phyloP scores from a whole-genome alignment of 495 filamentous ascomycete genomes.

The Trichoderma erinaceum region DNA sequence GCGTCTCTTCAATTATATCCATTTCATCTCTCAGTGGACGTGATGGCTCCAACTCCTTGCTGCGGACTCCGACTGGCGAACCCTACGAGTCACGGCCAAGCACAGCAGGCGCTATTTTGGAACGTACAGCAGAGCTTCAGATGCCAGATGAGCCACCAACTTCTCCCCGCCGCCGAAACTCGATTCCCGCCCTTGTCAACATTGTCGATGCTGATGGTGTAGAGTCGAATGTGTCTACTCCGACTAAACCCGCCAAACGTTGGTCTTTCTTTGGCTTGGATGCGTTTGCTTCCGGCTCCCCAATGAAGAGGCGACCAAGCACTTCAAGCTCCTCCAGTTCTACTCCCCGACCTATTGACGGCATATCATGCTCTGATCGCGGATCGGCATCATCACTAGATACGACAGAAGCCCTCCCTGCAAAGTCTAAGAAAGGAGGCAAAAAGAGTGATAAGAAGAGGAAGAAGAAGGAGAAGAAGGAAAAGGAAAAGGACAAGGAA shows the following conservation, averaged over 20 bases:
- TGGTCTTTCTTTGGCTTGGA: conserved; percentile 54
- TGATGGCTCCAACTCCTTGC: conserved; percentile 25
- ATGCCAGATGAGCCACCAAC: conserved; percentile 24
- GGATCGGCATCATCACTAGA: conserved; percentile 11
- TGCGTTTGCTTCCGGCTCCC: conserved; percentile 35
- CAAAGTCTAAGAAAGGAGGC: conserved; percentile 21
- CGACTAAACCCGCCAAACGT: conserved; percentile 41
- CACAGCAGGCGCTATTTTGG: conserved; percentile 47
- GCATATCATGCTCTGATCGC: conserved; percentile 20
- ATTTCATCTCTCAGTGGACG: conserved; percentile 34
- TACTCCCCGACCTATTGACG: conserved; percentile 22
- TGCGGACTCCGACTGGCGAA: conserved; percentile 26
- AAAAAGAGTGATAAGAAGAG: conserved; percentile 39
- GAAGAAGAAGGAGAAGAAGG: conserved; percentile 50
- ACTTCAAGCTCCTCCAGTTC: conserved; percentile 34
- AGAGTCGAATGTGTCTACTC: conserved; percentile 35
- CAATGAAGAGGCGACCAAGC: conserved; percentile 29
- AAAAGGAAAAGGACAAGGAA: conserved; percentile 33
- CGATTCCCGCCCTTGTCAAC: conserved; percentile 41
- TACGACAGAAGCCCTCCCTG: conserved; percentile 9
- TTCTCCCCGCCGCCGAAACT: conserved; percentile 41
- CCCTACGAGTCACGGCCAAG: conserved; percentile 40
- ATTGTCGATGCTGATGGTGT: conserved; percentile 27
- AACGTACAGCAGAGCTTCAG: conserved; percentile 29
- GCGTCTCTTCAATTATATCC: conserved; percentile 57